A percentile compares a stretch with the other conserved stretches of the same genome.
These are phyloP conservation scores for Coriaria nepalensis DNA, from an alignment of 306 rosid genomes.

Conservation along the genomic window DNA sequence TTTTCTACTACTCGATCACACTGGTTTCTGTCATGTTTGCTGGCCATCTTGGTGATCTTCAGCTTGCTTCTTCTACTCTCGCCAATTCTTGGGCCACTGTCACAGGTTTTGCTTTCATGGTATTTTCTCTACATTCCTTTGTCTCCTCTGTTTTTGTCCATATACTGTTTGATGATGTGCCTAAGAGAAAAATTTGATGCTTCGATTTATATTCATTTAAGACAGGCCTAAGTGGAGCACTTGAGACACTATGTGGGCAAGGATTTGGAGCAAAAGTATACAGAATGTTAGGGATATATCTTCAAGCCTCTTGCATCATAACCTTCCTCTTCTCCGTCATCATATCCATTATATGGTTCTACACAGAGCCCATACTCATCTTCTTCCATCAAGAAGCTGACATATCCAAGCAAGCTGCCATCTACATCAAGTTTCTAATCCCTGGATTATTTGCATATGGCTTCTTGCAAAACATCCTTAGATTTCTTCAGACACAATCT, in stretches of 20 bases:
- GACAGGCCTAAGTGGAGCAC: conserved; percentile 78
- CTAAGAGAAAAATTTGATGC: too few species aligned
- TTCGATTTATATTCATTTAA: too few species aligned
- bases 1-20: too few species aligned
- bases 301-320: conserved; percentile 61
- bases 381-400: conserved; percentile 52
- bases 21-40: too few species aligned
- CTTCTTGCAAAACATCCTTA: conserved; percentile 49
- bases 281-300: conserved; percentile 53
- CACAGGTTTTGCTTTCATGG: too few species aligned
- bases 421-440: conserved; percentile 42
- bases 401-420: conserved; percentile 41
- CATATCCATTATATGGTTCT: conserved; percentile 45
- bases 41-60: too few species aligned
- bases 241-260: conserved; percentile 89
- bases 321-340: conserved; percentile 36
- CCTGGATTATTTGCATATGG: conserved; percentile 63
- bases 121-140: too few species aligned
- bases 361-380: conserved; percentile 40
- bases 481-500: conserved; percentile 72
- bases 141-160: too few species aligned
- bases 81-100: too few species aligned
- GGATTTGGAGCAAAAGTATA: conserved; percentile 56
- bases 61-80: too few species aligned
- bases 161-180: too few species aligned